Evolutionary conservation across 2,329 filamentous ascomycete species (phyloP), one percentile per base, ranked within the genome.

Genomic region (Fusarium stilboides): DNA sequence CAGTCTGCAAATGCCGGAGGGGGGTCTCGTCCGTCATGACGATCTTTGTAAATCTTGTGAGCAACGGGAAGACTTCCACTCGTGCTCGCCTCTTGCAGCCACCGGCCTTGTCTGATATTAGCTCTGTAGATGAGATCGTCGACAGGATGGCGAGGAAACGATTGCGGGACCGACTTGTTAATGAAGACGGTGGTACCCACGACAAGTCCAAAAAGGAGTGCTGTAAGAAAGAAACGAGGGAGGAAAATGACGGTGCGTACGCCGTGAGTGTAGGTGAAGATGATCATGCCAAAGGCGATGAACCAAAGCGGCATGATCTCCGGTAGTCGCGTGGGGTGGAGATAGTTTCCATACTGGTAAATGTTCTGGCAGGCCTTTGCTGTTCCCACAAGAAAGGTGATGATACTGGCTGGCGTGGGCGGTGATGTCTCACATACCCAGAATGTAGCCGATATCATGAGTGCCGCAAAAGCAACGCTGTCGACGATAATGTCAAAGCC

Each of bases 1-100:
- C 94, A 97, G 69, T 90, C 89, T 73, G 94, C 92, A 73, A 97
- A 97, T 61, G 92, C 87, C 1, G 91, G 92, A 13, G 94, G 94
- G 17, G 94, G 94, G 28, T 88, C 82, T 62, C 93, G 87, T 15
- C 89, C 88, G 72, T 92, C 72, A 61, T 88, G 82, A 7, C 84
- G 81, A 47, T 86, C 82, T 47, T 81, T 80, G 70, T 89, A 89
- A 56, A 85, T 80, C 6, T 77, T 74, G 6, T 84, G 80, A 1
- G 86, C 87, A 10, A 84, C 77, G 1, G 77, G 77, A 4, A 87
- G 75, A 14, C 80, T 85, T 13, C 79, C 79, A 70, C 86, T 88
- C 15, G 81, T 79, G 3, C 79, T 79, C 2, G 83, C 86, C 47
- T 82, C 77, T 9, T 81, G 75, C 9, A 85, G 72, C 86, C 86